A percentile compares a stretch with the other conserved stretches of the same genome.
Conservation (phyloP, 179 eudicot genomes). For the Actinidia polygama region DNA sequence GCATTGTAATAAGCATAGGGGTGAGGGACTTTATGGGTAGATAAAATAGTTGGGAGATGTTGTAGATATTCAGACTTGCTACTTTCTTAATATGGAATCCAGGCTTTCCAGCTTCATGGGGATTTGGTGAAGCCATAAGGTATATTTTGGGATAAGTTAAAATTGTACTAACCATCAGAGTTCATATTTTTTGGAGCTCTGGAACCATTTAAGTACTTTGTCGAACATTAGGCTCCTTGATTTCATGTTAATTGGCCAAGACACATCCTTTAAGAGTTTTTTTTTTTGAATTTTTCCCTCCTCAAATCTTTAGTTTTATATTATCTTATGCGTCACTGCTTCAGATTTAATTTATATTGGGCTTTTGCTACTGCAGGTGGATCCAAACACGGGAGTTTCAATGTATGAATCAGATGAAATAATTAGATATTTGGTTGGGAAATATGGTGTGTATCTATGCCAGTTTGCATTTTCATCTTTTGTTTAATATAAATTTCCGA, state of each 20-base stretch:
- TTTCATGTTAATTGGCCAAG: neutral
- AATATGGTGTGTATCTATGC: slow-evolving; percentile 69
- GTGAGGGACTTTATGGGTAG: too few species aligned
- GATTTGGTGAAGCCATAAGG: too few species aligned
- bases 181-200: neutral
- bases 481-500: neutral
- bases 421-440: slow-evolving; percentile 80
- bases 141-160: neutral
- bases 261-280: neutral
- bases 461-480: slow-evolving; percentile 2
- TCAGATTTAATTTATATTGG: too few species aligned
- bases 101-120: neutral
- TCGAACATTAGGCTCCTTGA: neutral
- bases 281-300: neutral
- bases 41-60: too few species aligned
- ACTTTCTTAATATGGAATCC: neutral
- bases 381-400: slow-evolving; percentile 90
- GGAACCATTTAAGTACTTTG: slow-evolving; percentile 2
- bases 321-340: neutral
- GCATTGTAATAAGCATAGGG: too few species aligned
- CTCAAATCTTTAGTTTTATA: neutral
- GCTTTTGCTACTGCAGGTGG: slow-evolving; percentile 65
- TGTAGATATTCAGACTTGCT: neutral
- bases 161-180: neutral
- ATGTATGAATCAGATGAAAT: slow-evolving; percentile 98